Evolutionary conservation across 139 green algal species (phyloP).

Genomic region (Tetradesmus lagerheimii): DNA sequence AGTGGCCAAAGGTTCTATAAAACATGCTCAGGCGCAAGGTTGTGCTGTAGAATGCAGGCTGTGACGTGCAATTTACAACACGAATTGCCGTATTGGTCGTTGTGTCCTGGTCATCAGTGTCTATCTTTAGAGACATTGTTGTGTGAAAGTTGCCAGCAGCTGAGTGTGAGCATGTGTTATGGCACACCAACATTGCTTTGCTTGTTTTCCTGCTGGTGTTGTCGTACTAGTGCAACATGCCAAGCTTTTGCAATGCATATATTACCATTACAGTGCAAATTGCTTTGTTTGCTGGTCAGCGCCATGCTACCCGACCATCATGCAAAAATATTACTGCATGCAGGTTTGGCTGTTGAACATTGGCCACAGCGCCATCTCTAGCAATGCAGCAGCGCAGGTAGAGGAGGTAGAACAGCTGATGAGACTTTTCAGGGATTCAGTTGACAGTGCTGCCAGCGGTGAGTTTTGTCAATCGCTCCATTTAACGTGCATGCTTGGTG

Average conservation of each 20-base stretch:
- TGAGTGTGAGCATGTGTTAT: too few species aligned
- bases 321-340: background rate
- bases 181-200: too few species aligned
- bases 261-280: background rate
- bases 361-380: background rate
- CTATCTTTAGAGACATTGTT: too few species aligned
- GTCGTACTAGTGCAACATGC: too few species aligned
- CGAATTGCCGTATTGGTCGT: background rate
- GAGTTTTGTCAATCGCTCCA: background rate
- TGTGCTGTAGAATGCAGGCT: background rate
- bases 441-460: constrained; percentile 10
- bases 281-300: background rate
- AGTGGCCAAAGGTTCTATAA: background rate
- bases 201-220: too few species aligned
- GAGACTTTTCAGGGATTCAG: background rate
- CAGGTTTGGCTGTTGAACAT: background rate
- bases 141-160: too few species aligned
- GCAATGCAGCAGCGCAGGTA: background rate
- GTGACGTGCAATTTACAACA: background rate
- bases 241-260: background rate
- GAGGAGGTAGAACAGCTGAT: background rate
- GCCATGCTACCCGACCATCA: too few species aligned
- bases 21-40: background rate
- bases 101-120: too few species aligned
- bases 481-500: too few species aligned